Evolutionary conservation across 371 early-diverging fungal genomes (phyloP).

Genomic region (Circinella minor): DNA sequence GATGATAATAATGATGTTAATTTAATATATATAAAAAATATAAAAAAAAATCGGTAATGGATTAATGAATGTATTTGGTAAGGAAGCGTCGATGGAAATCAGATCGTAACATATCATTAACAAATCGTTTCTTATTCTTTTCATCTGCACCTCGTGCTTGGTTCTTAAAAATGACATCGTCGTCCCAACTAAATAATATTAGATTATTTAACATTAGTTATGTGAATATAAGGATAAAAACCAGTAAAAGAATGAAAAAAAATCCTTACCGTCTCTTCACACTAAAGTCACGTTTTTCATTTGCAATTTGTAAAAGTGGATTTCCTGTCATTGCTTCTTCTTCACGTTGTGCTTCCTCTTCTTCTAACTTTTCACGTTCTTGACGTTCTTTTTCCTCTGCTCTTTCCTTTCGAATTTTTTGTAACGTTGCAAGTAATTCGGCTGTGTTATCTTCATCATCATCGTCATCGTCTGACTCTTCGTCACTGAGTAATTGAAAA

Average conservation of each 20-base stretch:
- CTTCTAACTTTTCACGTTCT: constrained; percentile 64
- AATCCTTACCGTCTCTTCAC: constrained; percentile 80
- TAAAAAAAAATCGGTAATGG: neutral
- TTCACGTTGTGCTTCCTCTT: constrained; percentile 59
- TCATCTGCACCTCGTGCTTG: constrained; percentile 89
- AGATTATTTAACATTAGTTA: neutral
- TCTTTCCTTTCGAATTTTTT: constrained; percentile 93
- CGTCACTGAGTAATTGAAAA: neutral
- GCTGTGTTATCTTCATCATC: constrained; percentile 95
- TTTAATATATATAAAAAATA: neutral
- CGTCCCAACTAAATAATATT: constrained; percentile 80
- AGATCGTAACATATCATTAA: constrained; percentile 94
- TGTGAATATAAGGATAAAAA: neutral
- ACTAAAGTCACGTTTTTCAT: constrained; percentile 72
- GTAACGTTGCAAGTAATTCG: constrained; percentile 87
- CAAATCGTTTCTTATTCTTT: constrained; percentile 90
- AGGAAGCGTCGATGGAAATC: constrained; percentile 97
- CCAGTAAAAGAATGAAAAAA: neutral
- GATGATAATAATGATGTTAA: neutral
- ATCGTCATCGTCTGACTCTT: constrained; percentile 56
- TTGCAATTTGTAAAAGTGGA: constrained; percentile 72
- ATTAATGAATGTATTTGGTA: constrained; percentile 82
- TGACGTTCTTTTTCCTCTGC: constrained; percentile 92
- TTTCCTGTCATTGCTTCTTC: constrained; percentile 77
- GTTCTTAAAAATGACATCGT: constrained; percentile 97